Base-by-base conservation (phyloP, 306 rosid genomes). In the Sesbania bispinosa region DNA sequence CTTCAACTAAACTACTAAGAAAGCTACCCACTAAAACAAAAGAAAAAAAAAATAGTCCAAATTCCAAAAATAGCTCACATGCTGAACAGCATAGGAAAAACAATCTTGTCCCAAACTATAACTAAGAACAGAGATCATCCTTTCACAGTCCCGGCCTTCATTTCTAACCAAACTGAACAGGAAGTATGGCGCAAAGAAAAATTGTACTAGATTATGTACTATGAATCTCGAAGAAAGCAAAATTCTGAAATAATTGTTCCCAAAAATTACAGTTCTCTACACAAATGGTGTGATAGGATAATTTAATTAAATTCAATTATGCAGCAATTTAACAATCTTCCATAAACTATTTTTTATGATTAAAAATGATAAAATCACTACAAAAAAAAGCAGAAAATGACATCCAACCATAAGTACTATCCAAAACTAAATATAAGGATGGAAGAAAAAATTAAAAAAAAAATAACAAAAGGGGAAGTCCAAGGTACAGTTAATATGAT, bases 311-410 rank as follows among this genome's bases (percentile, higher is more conserved):
- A n/a, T 39, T 23, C 60, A 46, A 48, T 32, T 21, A 30, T 16
- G 45, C 58, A n/a, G n/a, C n/a, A 60, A 73, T n/a, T 32, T 32
- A 21, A 60, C 15, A 73, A 46, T 30, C 18, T 60, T 45, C 69
- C 27, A 48, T 48, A 62, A 48, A 73, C 51, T 62, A 71, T 10
- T 26, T n/a, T 59, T 36, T 2, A 36, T 24, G 13, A 24, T 13
- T 24, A 46, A 26, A 42, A 11, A 20, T 7, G n/a, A n/a, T n/a
- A n/a, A 48, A 62, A 24, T 29, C 0, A 2, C 11, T 38, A 74
- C 50, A 33, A 73, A 29, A 41, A 26, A 74, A 19, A 52, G 35
- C 71, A 27, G 11, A 20, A 41, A 38, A 35, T 64, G 18, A 53
- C 59, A 29, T 63, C 50, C 67, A 39, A 30, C 30, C 18, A 35